phyloP scores from a whole-genome alignment of 805 yeast species.

The Saturnispora besseyi region DNA sequence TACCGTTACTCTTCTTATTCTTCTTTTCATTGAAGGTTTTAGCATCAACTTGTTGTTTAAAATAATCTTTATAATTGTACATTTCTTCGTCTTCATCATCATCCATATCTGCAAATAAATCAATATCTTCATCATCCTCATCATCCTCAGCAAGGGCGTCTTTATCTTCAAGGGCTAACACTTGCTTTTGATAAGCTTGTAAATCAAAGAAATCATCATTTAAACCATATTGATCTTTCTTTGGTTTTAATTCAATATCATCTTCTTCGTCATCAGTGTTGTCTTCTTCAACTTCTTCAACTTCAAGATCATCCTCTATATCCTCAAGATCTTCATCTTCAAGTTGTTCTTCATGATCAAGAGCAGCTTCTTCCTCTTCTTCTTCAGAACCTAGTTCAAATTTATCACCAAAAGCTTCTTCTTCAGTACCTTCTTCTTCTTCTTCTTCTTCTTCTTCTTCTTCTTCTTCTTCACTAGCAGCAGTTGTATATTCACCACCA shows the following conservation, averaged over 20 bases:
- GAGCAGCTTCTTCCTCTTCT: conserved; percentile 13
- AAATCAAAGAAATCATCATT: conserved; percentile 81
- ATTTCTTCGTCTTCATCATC: conserved; percentile 35
- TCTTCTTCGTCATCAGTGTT: conserved; percentile 13
- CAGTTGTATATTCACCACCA: conserved; percentile 6
- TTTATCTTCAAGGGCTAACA: conserved; percentile 22
- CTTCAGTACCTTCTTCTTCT: conserved; percentile 24
- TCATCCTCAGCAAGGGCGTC: conserved; percentile 39
- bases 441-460: conserved; percentile 25
- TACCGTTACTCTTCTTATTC: conserved; percentile 7
- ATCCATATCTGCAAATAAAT: conserved; percentile 43
- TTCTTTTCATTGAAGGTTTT: conserved; percentile 11
- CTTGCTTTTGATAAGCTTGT: conserved; percentile 50
- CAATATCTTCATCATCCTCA: conserved; percentile 41
- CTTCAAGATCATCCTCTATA: conserved; percentile 29
- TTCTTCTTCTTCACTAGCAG: conserved; percentile 20
- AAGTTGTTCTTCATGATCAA: conserved; percentile 22
- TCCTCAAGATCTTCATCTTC: conserved; percentile 22
- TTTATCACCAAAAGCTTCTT: conserved; percentile 21
- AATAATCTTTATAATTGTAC: conserved; percentile 59
- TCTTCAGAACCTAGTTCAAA: conserved; percentile 25
- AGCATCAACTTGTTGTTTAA: conserved; percentile 30
- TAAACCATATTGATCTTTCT: conserved; percentile 44
- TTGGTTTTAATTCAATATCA: conserved; percentile 20
- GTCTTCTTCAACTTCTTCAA: conserved; percentile 8